Evolutionary conservation across 805 yeast genomes (phyloP).

Genomic region (Osmozyma mogii): DNA sequence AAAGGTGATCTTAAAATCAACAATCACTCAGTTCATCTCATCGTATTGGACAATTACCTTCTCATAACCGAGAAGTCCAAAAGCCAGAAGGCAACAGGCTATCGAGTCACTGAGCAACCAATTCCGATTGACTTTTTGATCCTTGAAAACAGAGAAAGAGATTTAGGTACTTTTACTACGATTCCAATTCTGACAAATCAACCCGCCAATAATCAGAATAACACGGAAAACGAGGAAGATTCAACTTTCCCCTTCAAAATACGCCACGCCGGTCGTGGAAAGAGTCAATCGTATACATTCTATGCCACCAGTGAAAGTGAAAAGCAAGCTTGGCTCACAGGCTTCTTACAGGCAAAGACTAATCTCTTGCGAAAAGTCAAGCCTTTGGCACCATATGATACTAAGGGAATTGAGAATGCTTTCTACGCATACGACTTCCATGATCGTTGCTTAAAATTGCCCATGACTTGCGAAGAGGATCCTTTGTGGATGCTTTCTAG

Average conservation of each 20-base stretch:
- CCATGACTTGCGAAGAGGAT: conserved; percentile 44
- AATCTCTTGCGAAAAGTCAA: conserved; percentile 20
- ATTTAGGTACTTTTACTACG: not conserved
- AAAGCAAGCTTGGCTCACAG: conserved; percentile 49
- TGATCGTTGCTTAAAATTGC: conserved; percentile 43
- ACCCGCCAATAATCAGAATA: conserved; percentile 7
- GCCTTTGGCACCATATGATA: conserved; percentile 45
- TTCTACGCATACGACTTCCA: conserved; percentile 58
- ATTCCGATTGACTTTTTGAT: conserved; percentile 53
- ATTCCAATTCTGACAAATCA: not conserved
- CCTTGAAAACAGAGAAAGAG: conserved; percentile 35
- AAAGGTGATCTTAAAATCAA: conserved; percentile 62
- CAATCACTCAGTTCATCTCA: conserved; percentile 41
- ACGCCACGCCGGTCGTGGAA: conserved; percentile 48
- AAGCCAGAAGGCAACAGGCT: conserved; percentile 27
- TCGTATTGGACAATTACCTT: conserved; percentile 64
- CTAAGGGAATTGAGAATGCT: conserved; percentile 47
- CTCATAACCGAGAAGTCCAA: conserved; percentile 52
- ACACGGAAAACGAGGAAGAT: conserved; percentile 15
- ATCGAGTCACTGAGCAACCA: conserved; percentile 38
- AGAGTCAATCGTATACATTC: conserved; percentile 46
- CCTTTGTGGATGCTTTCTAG: conserved; percentile 33
- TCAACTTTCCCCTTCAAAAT: conserved; percentile 41
- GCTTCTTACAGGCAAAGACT: conserved; percentile 42
- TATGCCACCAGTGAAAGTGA: conserved; percentile 41